Percentiles rank a stretch among this genome's conserved stretches.
These are phyloP conservation scores for Lasiosphaeriaceae sp. DNA, from an alignment of 495 filamentous ascomycete species.

Conservation along the genomic window DNA sequence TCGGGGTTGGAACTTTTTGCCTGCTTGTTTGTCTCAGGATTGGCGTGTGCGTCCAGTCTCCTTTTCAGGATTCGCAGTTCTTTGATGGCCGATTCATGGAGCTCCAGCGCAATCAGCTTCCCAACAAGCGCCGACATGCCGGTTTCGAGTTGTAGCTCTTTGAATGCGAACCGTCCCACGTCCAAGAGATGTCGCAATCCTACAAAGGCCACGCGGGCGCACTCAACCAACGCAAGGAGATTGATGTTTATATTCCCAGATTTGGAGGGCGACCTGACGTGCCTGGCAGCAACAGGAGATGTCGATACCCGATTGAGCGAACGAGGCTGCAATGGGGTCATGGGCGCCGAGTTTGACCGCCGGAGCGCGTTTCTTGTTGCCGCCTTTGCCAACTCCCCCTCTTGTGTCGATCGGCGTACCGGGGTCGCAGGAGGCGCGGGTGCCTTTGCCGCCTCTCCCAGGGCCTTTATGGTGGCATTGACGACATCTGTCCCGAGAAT, in stretches of 20 bases:
- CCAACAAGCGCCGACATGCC: slow-evolving; percentile 74
- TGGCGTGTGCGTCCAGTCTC: slow-evolving; percentile 47
- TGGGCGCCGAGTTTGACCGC: slow-evolving; percentile 44
- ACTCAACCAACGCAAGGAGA: slow-evolving; percentile 59
- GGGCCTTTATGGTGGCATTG: slow-evolving; percentile 67
- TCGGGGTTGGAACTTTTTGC: slow-evolving; percentile 15
- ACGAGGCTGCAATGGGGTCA: slow-evolving; percentile 49
- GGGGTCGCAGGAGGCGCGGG: slow-evolving; percentile 19
- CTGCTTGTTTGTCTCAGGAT: slow-evolving; percentile 27
- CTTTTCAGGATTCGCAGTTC: slow-evolving; percentile 69
- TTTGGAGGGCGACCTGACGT: slow-evolving; percentile 23
- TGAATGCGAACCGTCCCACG: slow-evolving; percentile 42
- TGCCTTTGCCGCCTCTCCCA: slow-evolving; percentile 68
- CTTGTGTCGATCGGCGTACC: slow-evolving; percentile 22
- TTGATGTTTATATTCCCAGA: slow-evolving; percentile 26
- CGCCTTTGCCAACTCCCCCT: slow-evolving; percentile 33
- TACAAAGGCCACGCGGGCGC: slow-evolving; percentile 68
- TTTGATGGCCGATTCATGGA: slow-evolving; percentile 72
- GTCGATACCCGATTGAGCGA: slow-evolving; percentile 50
- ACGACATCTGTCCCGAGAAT: slow-evolving; percentile 78
- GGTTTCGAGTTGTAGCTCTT: slow-evolving; percentile 74
- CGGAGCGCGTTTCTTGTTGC: slow-evolving; percentile 34
- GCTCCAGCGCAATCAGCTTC: slow-evolving; percentile 65
- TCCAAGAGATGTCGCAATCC: slow-evolving; percentile 60
- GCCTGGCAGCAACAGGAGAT: slow-evolving; percentile 36